Evolutionary conservation across 176 grass and related monocot genomes (phyloP).

Genomic region (Ensete glaucum): DNA sequence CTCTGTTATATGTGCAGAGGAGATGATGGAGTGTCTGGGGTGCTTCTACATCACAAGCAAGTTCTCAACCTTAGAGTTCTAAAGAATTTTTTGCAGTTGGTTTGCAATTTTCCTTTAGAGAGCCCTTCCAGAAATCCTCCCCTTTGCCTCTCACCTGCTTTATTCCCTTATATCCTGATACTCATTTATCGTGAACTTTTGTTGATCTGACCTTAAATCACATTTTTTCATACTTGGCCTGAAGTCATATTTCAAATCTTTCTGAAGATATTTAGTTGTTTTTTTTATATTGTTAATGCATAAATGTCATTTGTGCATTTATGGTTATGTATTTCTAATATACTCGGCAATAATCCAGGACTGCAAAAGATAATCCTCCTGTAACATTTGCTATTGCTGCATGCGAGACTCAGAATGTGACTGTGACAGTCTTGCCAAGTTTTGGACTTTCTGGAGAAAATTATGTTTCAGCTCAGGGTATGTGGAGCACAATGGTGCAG

Average conservation of each 20-base stretch:
- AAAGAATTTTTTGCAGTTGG: constrained; percentile 13
- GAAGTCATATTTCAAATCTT: not conserved
- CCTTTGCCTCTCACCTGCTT: not conserved
- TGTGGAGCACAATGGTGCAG: constrained; percentile 82
- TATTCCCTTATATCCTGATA: not conserved
- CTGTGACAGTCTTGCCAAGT: constrained; percentile 68
- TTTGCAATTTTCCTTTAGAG: constrained; percentile 19
- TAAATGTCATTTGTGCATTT: not conserved
- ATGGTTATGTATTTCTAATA: constrained; percentile 5
- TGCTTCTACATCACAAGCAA: constrained; percentile 98
- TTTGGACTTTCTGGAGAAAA: constrained; percentile 85
- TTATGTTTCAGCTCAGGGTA: constrained; percentile 67
- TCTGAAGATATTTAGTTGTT: not conserved
- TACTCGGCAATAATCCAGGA: constrained; percentile 37
- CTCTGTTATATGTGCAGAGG: constrained; percentile 39
- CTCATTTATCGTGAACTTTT: not conserved
- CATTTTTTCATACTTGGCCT: not conserved
- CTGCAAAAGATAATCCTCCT: constrained; percentile 80
- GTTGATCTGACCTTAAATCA: not conserved
- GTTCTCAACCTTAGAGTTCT: constrained; percentile 32
- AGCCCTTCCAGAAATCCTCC: not conserved
- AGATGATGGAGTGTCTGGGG: constrained; percentile 85
- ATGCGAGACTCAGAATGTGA: constrained; percentile 87
- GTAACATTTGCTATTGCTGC: constrained; percentile 94
- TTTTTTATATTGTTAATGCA: not conserved